These are phyloP conservation scores for Sarocladium kiliense DNA, from an alignment of 2,329 filamentous ascomycete species.

Conservation along the genomic window DNA sequence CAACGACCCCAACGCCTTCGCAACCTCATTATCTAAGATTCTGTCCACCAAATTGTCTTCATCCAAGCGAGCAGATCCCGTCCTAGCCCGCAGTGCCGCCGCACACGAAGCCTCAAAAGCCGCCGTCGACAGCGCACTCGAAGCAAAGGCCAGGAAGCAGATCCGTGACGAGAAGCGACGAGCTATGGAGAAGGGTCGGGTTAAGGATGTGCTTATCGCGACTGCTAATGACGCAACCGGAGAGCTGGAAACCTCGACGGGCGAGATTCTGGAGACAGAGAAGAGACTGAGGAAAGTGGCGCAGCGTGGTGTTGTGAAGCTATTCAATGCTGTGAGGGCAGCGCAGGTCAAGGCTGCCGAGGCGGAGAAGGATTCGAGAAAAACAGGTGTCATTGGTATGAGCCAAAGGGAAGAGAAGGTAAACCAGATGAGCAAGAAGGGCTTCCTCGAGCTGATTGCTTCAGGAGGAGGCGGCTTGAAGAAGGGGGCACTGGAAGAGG, in stretches of 20 bases:
- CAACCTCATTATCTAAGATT: slow-evolving; percentile 90
- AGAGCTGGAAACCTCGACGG: slow-evolving; percentile 39
- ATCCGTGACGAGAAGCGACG: slow-evolving; percentile 75
- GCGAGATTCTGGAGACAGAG: slow-evolving; percentile 64
- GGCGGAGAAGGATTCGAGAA: slow-evolving; percentile 64
- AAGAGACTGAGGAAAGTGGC: slow-evolving; percentile 79
- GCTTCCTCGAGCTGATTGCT: slow-evolving; percentile 86
- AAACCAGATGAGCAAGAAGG: slow-evolving; percentile 95
- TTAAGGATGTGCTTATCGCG: slow-evolving; percentile 75
- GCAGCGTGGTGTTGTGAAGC: slow-evolving; percentile 87
- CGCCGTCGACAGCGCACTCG: slow-evolving; percentile 70
- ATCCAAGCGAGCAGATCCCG: slow-evolving; percentile 78
- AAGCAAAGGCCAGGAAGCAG: slow-evolving; percentile 73
- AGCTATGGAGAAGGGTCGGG: slow-evolving; percentile 78
- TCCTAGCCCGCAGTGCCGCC: slow-evolving; percentile 76
- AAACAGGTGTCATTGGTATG: slow-evolving; percentile 72
- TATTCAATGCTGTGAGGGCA: slow-evolving; percentile 92
- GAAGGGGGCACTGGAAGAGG: slow-evolving; percentile 54
- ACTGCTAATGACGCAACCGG: slow-evolving; percentile 48
- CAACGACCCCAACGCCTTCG: slow-evolving; percentile 87
- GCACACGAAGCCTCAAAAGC: slow-evolving; percentile 69
- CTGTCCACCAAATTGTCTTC: slow-evolving; percentile 81
- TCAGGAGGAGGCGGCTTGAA: slow-evolving; percentile 55
- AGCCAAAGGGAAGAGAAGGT: slow-evolving; percentile 78
- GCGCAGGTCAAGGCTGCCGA: slow-evolving; percentile 86